Base-by-base conservation (phyloP, 2,329 filamentous ascomycete species). In the Aureobasidium sp. region DNA sequence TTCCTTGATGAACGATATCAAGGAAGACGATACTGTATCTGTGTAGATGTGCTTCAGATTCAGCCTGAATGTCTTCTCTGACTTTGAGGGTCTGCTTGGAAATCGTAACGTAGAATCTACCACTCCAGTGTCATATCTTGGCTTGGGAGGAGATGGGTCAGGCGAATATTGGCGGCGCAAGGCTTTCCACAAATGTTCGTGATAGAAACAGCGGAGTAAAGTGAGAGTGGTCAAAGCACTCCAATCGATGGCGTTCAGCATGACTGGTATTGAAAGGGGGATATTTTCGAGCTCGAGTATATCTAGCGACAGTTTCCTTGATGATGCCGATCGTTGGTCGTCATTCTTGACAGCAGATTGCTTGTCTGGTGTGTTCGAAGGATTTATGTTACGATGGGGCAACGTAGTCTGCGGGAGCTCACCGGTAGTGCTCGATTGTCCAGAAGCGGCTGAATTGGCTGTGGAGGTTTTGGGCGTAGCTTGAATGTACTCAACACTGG, bases 1-100 rank as follows among this genome's bases (percentile, higher is more conserved):
- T 64, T 92, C 88, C 68, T 87, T 89, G 65, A 94, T 79, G 70
- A 94, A 93, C 1, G 81, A 79, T 60, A 94, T 84, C 17, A 94
- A 76, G 27, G 86, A 79, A 8, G 82, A 78, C 0, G 88, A 89
- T 2, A 89, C 86, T 14, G 80, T 81, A 73, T 94, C 89, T 1
- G 88, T 90, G 69, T 92, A 88, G 15, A 94, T 81, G 66, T 87
- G 83, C 73, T 87, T 91, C 57, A 94, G 75, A 5, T 82, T 84
- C 12, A 94, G 77, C 17, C 61, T 81, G 79, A 31, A 63, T 22
- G 61, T 68, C 14, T 15, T 39, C 1, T 41, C 36, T 20, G 60
- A 15, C 7, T 5, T 12, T 4, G 39, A 39, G 4, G n/a, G 29
- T 31, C 36, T 62, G 25, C 27, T 3, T 2, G 48, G 4, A 17